phyloP scores from a whole-genome alignment of 805 yeast species.

The Zygosaccharomyces kombuchaensis region DNA sequence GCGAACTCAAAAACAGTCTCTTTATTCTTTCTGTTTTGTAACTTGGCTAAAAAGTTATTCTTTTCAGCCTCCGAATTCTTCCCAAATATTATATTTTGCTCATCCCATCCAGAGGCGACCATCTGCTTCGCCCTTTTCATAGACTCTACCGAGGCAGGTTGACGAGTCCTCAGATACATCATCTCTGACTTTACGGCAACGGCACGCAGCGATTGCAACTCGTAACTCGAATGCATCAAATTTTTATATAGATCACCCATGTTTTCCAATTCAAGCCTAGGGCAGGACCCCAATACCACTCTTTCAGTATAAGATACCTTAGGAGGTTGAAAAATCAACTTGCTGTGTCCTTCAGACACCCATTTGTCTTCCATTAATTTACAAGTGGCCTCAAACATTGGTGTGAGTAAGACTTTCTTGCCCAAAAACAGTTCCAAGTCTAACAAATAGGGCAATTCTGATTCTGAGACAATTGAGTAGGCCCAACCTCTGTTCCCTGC shows the following conservation, averaged over 20 bases:
- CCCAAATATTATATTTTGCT: constrained; percentile 75
- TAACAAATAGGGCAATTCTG: constrained; percentile 82
- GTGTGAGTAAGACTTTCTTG: constrained; percentile 65
- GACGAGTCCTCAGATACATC: constrained; percentile 77
- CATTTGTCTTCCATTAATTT: constrained; percentile 47
- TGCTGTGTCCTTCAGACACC: constrained; percentile 38
- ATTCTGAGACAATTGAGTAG: constrained; percentile 77
- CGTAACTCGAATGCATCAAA: constrained; percentile 59
- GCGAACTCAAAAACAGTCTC: constrained; percentile 95
- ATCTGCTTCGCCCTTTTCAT: constrained; percentile 80
- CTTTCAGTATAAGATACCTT: constrained; percentile 66
- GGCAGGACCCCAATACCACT: constrained; percentile 77
- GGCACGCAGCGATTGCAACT: constrained; percentile 55
- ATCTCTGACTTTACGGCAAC: constrained; percentile 87
- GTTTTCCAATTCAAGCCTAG: constrained; percentile 65
- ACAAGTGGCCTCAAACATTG: constrained; percentile 61
- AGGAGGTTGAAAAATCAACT: constrained; percentile 45
- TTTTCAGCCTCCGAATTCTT: constrained; percentile 70
- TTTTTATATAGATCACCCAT: constrained; percentile 68
- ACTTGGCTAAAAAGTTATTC: constrained; percentile 61
- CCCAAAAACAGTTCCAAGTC: constrained; percentile 91
- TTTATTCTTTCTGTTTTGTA: constrained; percentile 63
- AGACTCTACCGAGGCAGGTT: constrained; percentile 83
- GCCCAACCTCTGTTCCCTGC: constrained; percentile 99
- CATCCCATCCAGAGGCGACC: constrained; percentile 79